Conservation (phyloP, 345 rosid genomes). For the Dipteronia sinensis region DNA sequence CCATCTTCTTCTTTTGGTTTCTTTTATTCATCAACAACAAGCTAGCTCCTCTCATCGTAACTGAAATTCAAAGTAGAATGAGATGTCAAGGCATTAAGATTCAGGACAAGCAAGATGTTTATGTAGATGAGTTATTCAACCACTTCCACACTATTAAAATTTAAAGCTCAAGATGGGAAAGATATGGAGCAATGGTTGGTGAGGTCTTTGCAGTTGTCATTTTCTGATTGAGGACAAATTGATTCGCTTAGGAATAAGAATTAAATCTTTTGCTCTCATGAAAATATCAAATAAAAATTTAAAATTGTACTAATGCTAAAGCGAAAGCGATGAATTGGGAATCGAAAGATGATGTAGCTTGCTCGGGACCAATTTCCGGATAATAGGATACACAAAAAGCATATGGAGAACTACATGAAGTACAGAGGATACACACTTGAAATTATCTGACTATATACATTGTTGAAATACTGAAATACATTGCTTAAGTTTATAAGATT, state of each 20-base stretch:
- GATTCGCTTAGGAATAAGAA: background rate
- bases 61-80: background rate
- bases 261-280: background rate
- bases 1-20: constrained; percentile 23
- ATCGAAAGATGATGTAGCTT: background rate
- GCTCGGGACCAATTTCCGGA: background rate
- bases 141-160: background rate
- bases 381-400: background rate
- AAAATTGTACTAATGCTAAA: background rate
- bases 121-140: background rate
- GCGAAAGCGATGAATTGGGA: background rate
- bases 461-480: background rate
- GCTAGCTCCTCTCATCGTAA: constrained; percentile 1
- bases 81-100: background rate
- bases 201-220: constrained; percentile 18
- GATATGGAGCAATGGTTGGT: constrained; percentile 32
- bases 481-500: background rate
- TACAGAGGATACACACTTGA: background rate
- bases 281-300: background rate
- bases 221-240: constrained; percentile 7
- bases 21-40: constrained; percentile 19
- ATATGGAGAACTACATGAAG: background rate
- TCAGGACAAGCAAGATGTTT: background rate
- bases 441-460: background rate
- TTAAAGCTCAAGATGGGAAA: constrained; percentile 31